phyloP scores from a whole-genome alignment of 352 stramenopile species.

The Pilasporangium apinafurcum region DNA sequence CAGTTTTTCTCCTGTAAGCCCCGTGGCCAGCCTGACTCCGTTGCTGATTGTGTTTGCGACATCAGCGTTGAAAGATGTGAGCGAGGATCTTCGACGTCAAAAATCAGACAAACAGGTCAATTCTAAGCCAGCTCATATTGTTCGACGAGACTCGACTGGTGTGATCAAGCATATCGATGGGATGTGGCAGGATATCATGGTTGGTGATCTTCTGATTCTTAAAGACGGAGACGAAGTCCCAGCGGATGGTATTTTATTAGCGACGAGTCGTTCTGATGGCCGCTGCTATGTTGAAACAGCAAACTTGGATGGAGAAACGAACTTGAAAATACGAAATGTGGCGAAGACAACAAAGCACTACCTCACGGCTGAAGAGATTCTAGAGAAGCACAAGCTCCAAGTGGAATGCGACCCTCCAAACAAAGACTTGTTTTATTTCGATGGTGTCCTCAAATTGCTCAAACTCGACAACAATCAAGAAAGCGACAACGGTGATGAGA shows the following conservation, averaged over 20 bases:
- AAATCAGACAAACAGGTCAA: slow-evolving; percentile 79
- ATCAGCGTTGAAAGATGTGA: slow-evolving; percentile 84
- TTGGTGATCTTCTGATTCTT: slow-evolving; percentile 78
- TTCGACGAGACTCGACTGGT: slow-evolving; percentile 47
- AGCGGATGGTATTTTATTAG: slow-evolving; percentile 74
- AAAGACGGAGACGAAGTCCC: slow-evolving; percentile 80
- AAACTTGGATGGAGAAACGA: slow-evolving; percentile 86
- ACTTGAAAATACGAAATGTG: slow-evolving; percentile 83
- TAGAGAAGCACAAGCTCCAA: slow-evolving; percentile 56
- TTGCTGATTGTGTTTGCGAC: slow-evolving; percentile 86
- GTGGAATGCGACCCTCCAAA: slow-evolving; percentile 78
- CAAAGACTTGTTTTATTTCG: slow-evolving; percentile 86
- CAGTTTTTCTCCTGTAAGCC: slow-evolving; percentile 79
- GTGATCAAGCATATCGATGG: slow-evolving; percentile 63
- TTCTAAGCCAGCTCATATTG: slow-evolving; percentile 65
- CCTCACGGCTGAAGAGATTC: slow-evolving; percentile 60
- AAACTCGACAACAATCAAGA: slow-evolving; percentile 12
- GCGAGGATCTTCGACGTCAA: slow-evolving; percentile 70
- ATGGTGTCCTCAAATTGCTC: slow-evolving; percentile 50
- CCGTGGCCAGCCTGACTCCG: slow-evolving; percentile 76
- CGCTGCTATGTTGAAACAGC: slow-evolving; percentile 83
- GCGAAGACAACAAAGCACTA: slow-evolving; percentile 75
- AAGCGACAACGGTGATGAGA: slow-evolving; percentile 14
- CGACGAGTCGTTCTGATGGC: slow-evolving; percentile 66
- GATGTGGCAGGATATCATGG: slow-evolving; percentile 79